Base-by-base conservation (phyloP, 331 rosid genomes). In the Prunus yedoensis region DNA sequence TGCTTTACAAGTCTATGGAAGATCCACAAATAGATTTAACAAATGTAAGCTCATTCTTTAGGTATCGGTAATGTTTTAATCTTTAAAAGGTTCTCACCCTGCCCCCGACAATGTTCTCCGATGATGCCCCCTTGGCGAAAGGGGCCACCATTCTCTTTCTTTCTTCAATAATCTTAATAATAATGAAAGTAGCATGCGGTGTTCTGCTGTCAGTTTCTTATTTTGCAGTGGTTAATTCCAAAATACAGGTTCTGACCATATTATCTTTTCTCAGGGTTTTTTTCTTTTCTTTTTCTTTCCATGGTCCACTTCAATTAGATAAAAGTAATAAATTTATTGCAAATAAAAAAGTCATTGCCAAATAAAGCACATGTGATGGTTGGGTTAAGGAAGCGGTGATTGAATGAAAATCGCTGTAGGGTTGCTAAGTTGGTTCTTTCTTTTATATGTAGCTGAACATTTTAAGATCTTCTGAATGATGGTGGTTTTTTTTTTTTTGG, bases 1-100 rank as follows among this genome's bases (percentile, higher is more conserved):
- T 65, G 79, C 97, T 95, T 75, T 95, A 92, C 88, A 92, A 92
- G 83, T 85, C 97, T 83, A 88, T 95, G 99, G 99, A 95, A 84
- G 97, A 92, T 89, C 97, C 94, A n/a, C 89, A 84, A 43, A 95
- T 92, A 82, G 97, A 95, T 82, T 75, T 92, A 67, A 87, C 99
- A 80, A 92, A 76, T 72, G 99, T 95, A 87, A 90, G 97, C 81
- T 76, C 77, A n/a, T 35, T 15, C 45, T 71, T n/a, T 45, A 10
- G 14, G 14, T 51, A 17, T 43, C 5, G 0, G 3, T 18, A 64
- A 25, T 17, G 10, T 28, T 64, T 28, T 20, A 53, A 47, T 35
- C 43, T 35, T 35, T 35, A 35, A 7, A 35, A 35, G 41, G 41
- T 35, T 35, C 41, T 6, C 41, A 35, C 8, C 35, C 41, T 35